Evolutionary conservation across 169 alveolate species (phyloP).

Genomic region (Theileria parva): DNA sequence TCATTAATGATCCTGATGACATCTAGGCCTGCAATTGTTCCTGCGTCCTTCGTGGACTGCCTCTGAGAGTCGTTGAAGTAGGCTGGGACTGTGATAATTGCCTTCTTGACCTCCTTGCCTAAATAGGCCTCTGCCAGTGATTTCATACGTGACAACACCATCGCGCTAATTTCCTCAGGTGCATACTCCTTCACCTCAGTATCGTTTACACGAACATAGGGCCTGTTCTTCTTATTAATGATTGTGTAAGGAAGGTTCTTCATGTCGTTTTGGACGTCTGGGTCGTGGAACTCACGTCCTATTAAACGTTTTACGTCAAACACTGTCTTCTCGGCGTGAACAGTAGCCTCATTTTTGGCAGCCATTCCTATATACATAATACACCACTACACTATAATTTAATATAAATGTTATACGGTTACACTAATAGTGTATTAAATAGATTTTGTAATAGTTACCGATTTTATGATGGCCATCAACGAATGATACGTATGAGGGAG

Average conservation of each 20-base stretch:
- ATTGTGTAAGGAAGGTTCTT: conserved; percentile 94
- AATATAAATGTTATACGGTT: background rate
- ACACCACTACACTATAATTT: background rate
- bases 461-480: conserved; percentile 93
- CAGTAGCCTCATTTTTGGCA: conserved; percentile 97
- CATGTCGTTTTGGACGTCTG: conserved; percentile 93
- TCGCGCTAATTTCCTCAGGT: conserved; percentile 98
- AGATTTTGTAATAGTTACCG: conserved; percentile 9
- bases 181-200: conserved; percentile 89
- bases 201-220: conserved; percentile 90
- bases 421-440: background rate
- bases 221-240: conserved; percentile 91
- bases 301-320: conserved; percentile 97
- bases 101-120: conserved; percentile 93
- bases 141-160: conserved; percentile 96
- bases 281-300: conserved; percentile 96
- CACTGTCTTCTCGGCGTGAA: conserved; percentile 94
- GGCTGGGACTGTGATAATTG: conserved; percentile 97
- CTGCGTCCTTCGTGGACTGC: conserved; percentile 99
- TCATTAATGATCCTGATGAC: conserved; percentile 97
- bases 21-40: conserved; percentile 97
- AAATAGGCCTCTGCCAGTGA: conserved; percentile 96
- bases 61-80: conserved; percentile 99
- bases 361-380: conserved; percentile 87
- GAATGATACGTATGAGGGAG: conserved; percentile 98